phyloP scores from a whole-genome alignment of 495 filamentous ascomycete genomes.

The Chaetomidium leptoderma region DNA sequence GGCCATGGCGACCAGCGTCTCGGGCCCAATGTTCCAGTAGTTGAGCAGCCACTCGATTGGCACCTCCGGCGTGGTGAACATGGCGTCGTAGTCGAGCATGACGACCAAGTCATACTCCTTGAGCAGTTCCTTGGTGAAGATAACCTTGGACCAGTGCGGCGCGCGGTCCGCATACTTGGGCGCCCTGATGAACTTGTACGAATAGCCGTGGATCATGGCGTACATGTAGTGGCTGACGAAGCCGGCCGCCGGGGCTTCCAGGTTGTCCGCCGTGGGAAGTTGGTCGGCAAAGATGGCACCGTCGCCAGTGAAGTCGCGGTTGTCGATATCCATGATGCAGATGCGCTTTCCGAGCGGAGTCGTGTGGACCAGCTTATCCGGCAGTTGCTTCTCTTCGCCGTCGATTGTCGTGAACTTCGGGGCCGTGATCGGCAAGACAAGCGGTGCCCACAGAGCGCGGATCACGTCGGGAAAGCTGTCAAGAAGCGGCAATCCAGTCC shows the following conservation, averaged over 20 bases:
- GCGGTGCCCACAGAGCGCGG: conserved; percentile 26
- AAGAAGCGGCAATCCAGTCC: background rate
- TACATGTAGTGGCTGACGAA: conserved; percentile 43
- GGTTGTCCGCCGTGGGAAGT: conserved; percentile 22
- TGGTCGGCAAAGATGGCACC: conserved; percentile 30
- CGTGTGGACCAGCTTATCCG: conserved; percentile 21
- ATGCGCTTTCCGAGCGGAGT: conserved; percentile 33
- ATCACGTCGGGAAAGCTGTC: conserved; percentile 22
- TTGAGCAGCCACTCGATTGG: conserved; percentile 54
- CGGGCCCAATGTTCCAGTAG: conserved; percentile 45
- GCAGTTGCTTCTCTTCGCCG: conserved; percentile 25
- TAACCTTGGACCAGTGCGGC: conserved; percentile 49
- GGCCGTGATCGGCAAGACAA: conserved; percentile 26
- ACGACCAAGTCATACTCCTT: conserved; percentile 46
- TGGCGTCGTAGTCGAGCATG: conserved; percentile 49
- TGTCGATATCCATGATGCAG: conserved; percentile 43
- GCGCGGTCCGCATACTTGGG: conserved; percentile 33
- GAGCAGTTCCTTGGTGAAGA: conserved; percentile 43
- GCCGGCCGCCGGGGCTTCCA: conserved; percentile 29
- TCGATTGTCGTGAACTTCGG: conserved; percentile 26
- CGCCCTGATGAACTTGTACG: conserved; percentile 48
- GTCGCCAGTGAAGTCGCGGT: conserved; percentile 28
- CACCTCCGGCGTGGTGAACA: conserved; percentile 46
- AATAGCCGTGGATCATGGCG: conserved; percentile 51
- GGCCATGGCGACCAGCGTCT: conserved; percentile 45